Percentiles rank a stretch among this genome's conserved stretches.
These are phyloP conservation scores for Passalora sequoiae DNA, from an alignment of 2,329 filamentous ascomycete species.

Conservation along the genomic window DNA sequence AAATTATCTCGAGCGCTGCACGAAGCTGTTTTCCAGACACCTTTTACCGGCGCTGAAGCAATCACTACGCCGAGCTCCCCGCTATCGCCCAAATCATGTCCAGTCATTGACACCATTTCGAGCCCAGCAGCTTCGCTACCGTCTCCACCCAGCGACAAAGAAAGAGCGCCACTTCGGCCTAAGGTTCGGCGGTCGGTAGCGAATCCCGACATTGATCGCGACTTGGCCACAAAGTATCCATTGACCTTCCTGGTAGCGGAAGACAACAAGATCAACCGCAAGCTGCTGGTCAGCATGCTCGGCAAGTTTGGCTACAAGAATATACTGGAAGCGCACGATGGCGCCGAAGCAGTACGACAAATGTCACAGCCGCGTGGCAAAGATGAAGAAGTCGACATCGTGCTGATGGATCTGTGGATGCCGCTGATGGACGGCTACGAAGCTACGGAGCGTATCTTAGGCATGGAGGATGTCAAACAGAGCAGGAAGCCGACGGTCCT, in stretches of 20 bases:
- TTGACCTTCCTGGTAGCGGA: conserved; percentile 66
- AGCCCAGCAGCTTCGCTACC: conserved; percentile 17
- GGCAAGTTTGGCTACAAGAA: conserved; percentile 60
- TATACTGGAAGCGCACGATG: conserved; percentile 62
- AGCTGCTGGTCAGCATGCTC: conserved; percentile 62
- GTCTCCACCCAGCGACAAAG: conserved; percentile 9
- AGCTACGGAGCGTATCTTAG: conserved; percentile 58
- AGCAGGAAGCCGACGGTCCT: conserved; percentile 44
- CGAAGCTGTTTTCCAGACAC: conserved; percentile 17
- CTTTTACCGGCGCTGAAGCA: conserved; percentile 2
- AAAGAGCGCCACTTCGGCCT: conserved; percentile 3
- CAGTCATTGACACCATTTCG: neutral
- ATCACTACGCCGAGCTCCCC: conserved; percentile 12
- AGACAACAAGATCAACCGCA: conserved; percentile 68
- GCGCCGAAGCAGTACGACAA: conserved; percentile 60
- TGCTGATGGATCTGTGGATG: conserved; percentile 76
- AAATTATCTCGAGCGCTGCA: conserved; percentile 24
- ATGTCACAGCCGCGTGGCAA: conserved; percentile 40
- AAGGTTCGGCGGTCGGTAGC: conserved; percentile 23
- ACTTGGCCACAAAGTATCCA: conserved; percentile 56
- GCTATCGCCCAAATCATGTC: conserved; percentile 17
- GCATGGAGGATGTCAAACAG: conserved; percentile 36
- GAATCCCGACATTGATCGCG: conserved; percentile 46
- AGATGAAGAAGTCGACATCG: conserved; percentile 51
- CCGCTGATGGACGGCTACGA: conserved; percentile 68